Base-by-base conservation (phyloP, 192 early-diverging fungal species). In the Backusella tuberculispora region DNA sequence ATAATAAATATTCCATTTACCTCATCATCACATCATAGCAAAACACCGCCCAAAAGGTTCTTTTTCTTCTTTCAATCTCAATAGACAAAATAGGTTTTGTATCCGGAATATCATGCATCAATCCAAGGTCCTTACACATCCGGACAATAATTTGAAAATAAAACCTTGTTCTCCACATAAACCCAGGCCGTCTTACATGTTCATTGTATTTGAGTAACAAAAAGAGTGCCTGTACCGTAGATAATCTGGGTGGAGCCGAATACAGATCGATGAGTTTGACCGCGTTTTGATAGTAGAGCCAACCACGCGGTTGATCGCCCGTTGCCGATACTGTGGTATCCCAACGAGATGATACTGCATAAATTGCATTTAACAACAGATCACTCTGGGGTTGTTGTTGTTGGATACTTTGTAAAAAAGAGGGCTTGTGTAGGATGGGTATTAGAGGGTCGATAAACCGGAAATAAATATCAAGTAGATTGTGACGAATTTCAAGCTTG, bases 151-250 rank as follows among this genome's bases (percentile, higher is more conserved):
- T 68, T 17, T 75, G 64, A 26, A 84, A 81, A 38, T 81, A 83
- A 80, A 83, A 81, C 68, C 84, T 79, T 13, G 83, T 86, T 45
- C 85, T 78, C 45, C 80, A 85, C n/a, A 82, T 81, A 48, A 85
- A 87, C 5, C 86, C 86, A 14, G 80, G 70, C 42, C 75, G 64
- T 69, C 72, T 74, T 34, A 84, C 77, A 0, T 79, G 80, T 71
- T 87, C 86, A 26, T 87, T 84, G 68, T 83, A 87, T 79, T 84
- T 87, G n/a, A 87, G 73, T 10, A 87, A 48, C 63, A 87, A 64
- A 13, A 87, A 56, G 3, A 85, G 64, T 0, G 82, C 78, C 74
- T 85, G 84, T 15, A 87, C 74, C 0, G 84, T 85, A 21, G 84
- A 82, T 15, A 87, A 66, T 37, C 84, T 50, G 80, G 84, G 8